phyloP scores from a whole-genome alignment of 345 rosid species.

The Cardamine resedifolia region DNA sequence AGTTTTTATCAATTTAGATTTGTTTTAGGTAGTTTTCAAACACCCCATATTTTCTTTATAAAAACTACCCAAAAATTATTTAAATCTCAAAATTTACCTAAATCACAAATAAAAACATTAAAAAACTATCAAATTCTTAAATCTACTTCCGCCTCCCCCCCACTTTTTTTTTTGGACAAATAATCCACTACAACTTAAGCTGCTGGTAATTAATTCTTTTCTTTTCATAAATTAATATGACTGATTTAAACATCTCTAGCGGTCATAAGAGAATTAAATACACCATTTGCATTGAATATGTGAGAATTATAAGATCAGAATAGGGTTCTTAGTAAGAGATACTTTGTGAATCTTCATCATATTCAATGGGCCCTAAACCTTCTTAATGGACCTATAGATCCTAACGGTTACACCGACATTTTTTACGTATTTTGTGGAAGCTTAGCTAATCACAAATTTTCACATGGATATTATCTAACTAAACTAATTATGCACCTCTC shows the following conservation, averaged over 20 bases:
- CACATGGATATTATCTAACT: neutral
- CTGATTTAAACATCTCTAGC: neutral
- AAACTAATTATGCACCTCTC: constrained; percentile 35
- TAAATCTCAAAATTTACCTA: too few relatives aligned
- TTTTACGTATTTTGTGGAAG: constrained; percentile 10
- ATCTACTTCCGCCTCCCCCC: too few relatives aligned
- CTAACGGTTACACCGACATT: constrained; percentile 2
- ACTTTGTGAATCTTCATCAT: neutral
- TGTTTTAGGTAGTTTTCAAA: too few relatives aligned
- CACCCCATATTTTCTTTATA: too few relatives aligned
- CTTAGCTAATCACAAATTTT: constrained; percentile 18
- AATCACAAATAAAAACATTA: too few relatives aligned
- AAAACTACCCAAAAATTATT: too few relatives aligned
- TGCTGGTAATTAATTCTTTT: too few relatives aligned
- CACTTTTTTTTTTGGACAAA: too few relatives aligned
- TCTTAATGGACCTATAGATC: neutral
- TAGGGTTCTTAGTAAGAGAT: neutral
- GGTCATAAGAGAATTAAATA: neutral
- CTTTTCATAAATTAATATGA: too few relatives aligned
- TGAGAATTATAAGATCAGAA: neutral
- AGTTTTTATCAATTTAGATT: too few relatives aligned
- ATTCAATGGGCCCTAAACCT: neutral
- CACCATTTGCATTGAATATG: neutral
- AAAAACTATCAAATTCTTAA: too few relatives aligned
- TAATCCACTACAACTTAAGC: too few relatives aligned